Evolutionary conservation across 257 asterid species (phyloP).

Genomic region (Mitragyna speciosa): DNA sequence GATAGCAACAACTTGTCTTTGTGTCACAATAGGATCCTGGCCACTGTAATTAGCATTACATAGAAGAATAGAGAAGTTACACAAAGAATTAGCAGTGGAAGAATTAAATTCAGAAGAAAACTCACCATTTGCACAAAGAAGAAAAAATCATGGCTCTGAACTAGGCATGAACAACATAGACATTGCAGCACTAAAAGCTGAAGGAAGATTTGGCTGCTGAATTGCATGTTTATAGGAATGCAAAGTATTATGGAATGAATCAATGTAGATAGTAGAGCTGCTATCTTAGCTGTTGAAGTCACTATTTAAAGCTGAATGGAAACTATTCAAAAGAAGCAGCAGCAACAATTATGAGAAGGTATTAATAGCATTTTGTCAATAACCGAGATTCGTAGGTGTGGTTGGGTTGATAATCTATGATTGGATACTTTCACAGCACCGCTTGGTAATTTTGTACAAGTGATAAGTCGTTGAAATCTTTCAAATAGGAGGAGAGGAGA

Average conservation of each 20-base stretch:
- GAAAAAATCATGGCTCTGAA: constrained; percentile 27
- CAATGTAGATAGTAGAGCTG: not conserved
- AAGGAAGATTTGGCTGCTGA: not conserved
- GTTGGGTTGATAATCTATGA: not conserved
- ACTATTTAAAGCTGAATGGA: constrained; percentile 5
- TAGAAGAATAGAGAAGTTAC: not conserved
- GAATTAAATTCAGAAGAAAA: not conserved
- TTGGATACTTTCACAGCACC: too few relatives aligned
- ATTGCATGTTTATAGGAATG: not conserved
- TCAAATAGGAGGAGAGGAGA: too few relatives aligned
- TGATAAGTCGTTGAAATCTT: too few relatives aligned
- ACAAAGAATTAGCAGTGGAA: not conserved
- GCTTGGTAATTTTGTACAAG: too few relatives aligned
- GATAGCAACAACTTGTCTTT: constrained; percentile 6
- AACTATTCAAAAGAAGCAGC: not conserved
- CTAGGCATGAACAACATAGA: constrained; percentile 1
- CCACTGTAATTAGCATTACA: not conserved
- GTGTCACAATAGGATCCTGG: constrained; percentile 11
- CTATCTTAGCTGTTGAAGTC: not conserved
- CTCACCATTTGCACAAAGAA: constrained; percentile 31
- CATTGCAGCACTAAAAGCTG: constrained; percentile 6
- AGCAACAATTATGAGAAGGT: not conserved
- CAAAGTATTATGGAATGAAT: not conserved
- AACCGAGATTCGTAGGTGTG: not conserved
- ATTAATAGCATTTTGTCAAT: not conserved